A percentile compares a stretch with the other conserved stretches of the same genome.
Conservation (phyloP, 352 stramenopile genomes). For the Pythium sukuiense region DNA sequence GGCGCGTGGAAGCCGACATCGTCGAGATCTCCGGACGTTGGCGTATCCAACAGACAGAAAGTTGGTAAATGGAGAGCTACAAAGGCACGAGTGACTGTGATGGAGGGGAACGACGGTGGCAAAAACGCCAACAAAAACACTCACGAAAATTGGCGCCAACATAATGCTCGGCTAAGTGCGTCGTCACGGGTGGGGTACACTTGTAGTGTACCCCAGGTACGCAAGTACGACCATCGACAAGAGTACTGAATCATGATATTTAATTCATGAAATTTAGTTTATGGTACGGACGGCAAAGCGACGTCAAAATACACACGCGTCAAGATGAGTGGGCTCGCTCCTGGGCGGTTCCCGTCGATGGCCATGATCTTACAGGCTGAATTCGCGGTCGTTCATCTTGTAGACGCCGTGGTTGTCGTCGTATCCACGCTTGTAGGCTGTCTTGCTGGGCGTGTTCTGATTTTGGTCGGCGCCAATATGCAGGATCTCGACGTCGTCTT, state of each 20-base stretch:
- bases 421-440: constrained; percentile 17
- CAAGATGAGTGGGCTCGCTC: not conserved
- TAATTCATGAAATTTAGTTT: constrained; percentile 22
- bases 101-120: not conserved
- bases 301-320: constrained; percentile 1
- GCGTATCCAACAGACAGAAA: not conserved
- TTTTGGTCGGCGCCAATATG: constrained; percentile 27
- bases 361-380: constrained; percentile 22
- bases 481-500: constrained; percentile 30
- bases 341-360: constrained; percentile 4
- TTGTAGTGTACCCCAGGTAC: not conserved
- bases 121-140: constrained; percentile 4
- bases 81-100: not conserved
- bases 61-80: constrained; percentile 3
- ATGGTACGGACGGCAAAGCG: constrained; percentile 8
- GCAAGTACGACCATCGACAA: not conserved
- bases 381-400: constrained; percentile 33
- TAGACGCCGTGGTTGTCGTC: constrained; percentile 23
- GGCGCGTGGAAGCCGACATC: constrained; percentile 29
- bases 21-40: not conserved
- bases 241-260: not conserved
- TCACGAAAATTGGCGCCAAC: constrained; percentile 3
- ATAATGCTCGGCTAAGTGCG: not conserved
- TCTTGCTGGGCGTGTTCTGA: constrained; percentile 11
- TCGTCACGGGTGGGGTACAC: not conserved